Evolutionary conservation across 257 asterid genomes (phyloP), one percentile per base, ranked within the genome.

Genomic region (Paulownia fortunei): DNA sequence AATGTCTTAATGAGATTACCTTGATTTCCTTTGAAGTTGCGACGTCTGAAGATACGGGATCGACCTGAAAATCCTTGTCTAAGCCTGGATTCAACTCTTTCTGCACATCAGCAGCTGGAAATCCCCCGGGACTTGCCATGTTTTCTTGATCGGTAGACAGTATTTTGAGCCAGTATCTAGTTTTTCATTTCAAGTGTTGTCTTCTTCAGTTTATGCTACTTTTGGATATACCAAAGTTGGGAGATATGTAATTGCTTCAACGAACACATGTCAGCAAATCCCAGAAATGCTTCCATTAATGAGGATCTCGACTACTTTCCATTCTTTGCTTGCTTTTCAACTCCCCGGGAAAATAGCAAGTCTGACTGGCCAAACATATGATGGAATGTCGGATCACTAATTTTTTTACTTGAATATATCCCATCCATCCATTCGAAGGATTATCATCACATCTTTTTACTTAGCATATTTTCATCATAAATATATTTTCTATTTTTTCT

Each of bases 21-120:
- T 90, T 77, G 54, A 64, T 81, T 65, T 86, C 82, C 44, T 77
- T 79, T 1, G 89, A 32, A 10, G 90, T 30, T 4, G 89, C 86
- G 55, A 87, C 84, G 47, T 84, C 74, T 18, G 97, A 87, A 21
- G 98, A 86, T 0, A 84, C 69, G 63, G 96, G 72, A 85, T 92
- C 94, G 42, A 89, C 91, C 69, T 85, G 79, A 24, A 89, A 81
- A 13, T 83, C 82, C 71, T 81, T 90, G 73, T 87, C 80, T 61
- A 30, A 3, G 69, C 85, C 90, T 15, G 93, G 88, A 47, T 92
- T 82, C 88, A 92, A 79, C 61, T 92, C 97, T 54, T 73, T 86
- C 52, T 79, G 86, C 4, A 79, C 84, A 82, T 94, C 92, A 5
- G 83, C 93, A 1, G 87, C 85, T 13, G 98, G 97, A 74, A 94